phyloP scores from a whole-genome alignment of 2,329 filamentous ascomycete genomes.

The Cryphonectria parasitica region DNA sequence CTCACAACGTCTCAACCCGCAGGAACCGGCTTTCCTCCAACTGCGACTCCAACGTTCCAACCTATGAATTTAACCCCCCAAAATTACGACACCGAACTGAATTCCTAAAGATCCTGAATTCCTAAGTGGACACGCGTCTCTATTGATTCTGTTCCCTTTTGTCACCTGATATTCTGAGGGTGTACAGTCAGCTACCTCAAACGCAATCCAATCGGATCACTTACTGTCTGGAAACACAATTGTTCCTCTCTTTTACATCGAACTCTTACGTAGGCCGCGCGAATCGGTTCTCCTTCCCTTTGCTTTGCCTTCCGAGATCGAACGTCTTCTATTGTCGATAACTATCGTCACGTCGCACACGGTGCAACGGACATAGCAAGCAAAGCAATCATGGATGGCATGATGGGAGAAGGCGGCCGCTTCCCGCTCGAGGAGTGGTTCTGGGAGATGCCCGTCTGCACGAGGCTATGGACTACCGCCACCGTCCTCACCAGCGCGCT shows the following conservation, averaged over 20 bases:
- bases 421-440: conserved; percentile 97
- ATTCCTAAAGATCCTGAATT: conserved; percentile 6
- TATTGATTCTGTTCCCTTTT: not conserved
- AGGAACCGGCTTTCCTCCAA: conserved; percentile 1
- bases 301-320: not conserved
- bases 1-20: conserved; percentile 5
- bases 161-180: not conserved
- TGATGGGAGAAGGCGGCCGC: conserved; percentile 61
- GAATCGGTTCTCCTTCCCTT: not conserved
- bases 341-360: conserved; percentile 9
- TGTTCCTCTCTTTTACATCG: not conserved
- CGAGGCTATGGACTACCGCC: conserved; percentile 94
- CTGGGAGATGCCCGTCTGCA: conserved; percentile 97
- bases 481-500: conserved; percentile 85
- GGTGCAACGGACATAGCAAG: not conserved
- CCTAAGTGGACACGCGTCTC: not conserved
- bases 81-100: not conserved
- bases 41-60: not conserved
- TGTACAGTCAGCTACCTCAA: not conserved
- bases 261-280: not conserved
- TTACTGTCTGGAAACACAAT: not conserved
- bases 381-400: conserved; percentile 54
- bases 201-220: not conserved
- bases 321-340: not conserved
- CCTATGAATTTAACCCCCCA: not conserved